Conservation (phyloP, 2,329 filamentous ascomycete genomes). For the Trichoderma arundinaceum region DNA sequence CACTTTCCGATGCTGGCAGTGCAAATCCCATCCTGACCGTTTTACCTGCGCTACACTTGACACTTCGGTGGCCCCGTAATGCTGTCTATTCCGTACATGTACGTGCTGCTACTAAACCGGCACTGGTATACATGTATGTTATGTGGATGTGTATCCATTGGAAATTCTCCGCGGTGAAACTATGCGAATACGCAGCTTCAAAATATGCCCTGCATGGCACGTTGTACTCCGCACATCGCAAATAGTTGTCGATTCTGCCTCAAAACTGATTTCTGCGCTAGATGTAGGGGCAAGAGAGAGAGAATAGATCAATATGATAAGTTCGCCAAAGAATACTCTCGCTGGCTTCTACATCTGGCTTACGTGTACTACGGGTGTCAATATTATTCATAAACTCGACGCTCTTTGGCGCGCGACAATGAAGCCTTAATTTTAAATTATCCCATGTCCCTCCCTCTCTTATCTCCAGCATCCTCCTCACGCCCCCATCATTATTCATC, state of each 20-base stretch:
- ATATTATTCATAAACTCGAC: background rate
- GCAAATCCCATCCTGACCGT: constrained; percentile 3
- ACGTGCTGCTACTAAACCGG: too few relatives aligned
- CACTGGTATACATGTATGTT: too few relatives aligned
- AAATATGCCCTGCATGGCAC: too few relatives aligned
- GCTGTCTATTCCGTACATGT: background rate
- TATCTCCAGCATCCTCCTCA: background rate
- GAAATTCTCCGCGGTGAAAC: too few relatives aligned
- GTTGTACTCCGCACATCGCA: too few relatives aligned
- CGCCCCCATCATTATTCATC: background rate
- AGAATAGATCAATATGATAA: too few relatives aligned
- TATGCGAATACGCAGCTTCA: too few relatives aligned
- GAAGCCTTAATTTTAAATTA: background rate
- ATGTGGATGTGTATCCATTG: too few relatives aligned
- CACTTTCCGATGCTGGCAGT: background rate
- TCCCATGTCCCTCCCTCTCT: background rate
- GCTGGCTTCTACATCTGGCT: background rate
- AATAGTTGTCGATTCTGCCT: too few relatives aligned
- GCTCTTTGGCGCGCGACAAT: constrained; percentile 12
- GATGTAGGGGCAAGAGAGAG: too few relatives aligned
- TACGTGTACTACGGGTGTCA: background rate
- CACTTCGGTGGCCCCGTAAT: background rate
- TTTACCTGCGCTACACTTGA: background rate
- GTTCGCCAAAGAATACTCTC: too few relatives aligned
- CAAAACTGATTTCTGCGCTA: too few relatives aligned